Conservation (phyloP, 345 rosid genomes). For the Aquilaria sinensis region DNA sequence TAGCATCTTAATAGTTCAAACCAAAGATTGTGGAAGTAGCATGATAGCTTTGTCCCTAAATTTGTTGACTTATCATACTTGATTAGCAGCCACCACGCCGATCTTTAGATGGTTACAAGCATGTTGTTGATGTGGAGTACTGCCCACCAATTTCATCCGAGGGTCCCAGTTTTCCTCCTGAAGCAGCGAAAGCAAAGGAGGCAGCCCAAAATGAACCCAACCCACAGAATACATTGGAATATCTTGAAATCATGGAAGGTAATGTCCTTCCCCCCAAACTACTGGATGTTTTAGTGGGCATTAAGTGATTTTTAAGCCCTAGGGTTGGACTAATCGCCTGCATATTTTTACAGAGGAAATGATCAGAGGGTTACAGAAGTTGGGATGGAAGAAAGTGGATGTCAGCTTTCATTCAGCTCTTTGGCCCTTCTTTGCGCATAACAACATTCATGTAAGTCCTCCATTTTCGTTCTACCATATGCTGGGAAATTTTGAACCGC, state of each 20-base stretch:
- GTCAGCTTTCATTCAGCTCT: slow-evolving; percentile 91
- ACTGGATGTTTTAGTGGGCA: too few relatives aligned
- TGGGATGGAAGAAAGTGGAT: slow-evolving; percentile 96
- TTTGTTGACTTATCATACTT: slow-evolving; percentile 3
- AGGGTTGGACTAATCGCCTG: neutral
- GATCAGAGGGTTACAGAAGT: slow-evolving; percentile 76
- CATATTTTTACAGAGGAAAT: slow-evolving; percentile 66
- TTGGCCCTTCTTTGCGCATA: slow-evolving; percentile 96
- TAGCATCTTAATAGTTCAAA: neutral
- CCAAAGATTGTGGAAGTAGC: neutral
- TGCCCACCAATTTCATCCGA: slow-evolving; percentile 82
- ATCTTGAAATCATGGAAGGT: slow-evolving; percentile 93
- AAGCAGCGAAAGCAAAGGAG: slow-evolving; percentile 86
- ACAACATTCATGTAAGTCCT: slow-evolving; percentile 72
- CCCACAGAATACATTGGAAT: slow-evolving; percentile 52
- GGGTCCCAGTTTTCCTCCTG: slow-evolving; percentile 77
- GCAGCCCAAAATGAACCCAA: slow-evolving; percentile 80
- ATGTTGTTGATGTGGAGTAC: slow-evolving; percentile 85
- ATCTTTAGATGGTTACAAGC: slow-evolving; percentile 95
- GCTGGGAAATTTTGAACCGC: neutral
- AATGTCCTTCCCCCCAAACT: slow-evolving; percentile 6
- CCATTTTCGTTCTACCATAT: slow-evolving; percentile 5
- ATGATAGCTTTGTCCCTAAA: neutral
- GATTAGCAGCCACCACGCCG: slow-evolving; percentile 64
- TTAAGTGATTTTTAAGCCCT: neutral